A percentile compares a stretch with the other conserved stretches of the same genome.
Evolutionary conservation across 805 yeast genomes (phyloP).

Genomic region (Cyberlindnera mycetangii): DNA sequence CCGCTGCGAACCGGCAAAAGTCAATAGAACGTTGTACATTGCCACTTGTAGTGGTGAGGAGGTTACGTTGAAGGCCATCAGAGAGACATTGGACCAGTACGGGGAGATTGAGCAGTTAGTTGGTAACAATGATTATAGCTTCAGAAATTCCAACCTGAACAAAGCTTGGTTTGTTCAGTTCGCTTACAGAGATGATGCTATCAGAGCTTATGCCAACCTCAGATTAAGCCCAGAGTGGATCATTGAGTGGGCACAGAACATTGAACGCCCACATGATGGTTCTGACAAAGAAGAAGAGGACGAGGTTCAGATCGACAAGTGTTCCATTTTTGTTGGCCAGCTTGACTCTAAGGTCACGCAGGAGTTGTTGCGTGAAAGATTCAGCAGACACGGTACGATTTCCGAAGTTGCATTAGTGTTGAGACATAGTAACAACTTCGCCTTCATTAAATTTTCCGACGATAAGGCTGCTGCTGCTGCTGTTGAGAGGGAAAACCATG

Average conservation of each 20-base stretch:
- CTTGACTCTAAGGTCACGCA: conserved; percentile 53
- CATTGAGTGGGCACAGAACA: conserved; percentile 86
- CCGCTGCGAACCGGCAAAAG: conserved; percentile 88
- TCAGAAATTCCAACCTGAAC: conserved; percentile 29
- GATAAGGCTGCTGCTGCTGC: conserved; percentile 84
- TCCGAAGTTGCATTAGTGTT: conserved; percentile 52
- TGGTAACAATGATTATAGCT: conserved; percentile 35
- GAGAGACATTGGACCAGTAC: conserved; percentile 42
- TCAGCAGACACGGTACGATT: conserved; percentile 65
- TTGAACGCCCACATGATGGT: conserved; percentile 47
- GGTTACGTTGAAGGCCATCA: conserved; percentile 34
- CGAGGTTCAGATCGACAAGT: conserved; percentile 56
- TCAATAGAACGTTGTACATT: conserved; percentile 78
- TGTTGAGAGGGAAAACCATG: conserved; percentile 80
- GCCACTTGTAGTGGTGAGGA: conserved; percentile 33
- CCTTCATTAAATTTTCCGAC: conserved; percentile 62
- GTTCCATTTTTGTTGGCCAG: conserved; percentile 79
- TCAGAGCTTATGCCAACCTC: conserved; percentile 73
- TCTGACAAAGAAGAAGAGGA: conserved; percentile 12
- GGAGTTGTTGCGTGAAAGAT: conserved; percentile 54
- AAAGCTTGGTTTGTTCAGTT: conserved; percentile 73
- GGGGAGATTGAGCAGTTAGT: conserved; percentile 77
- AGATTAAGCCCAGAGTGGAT: conserved; percentile 51
- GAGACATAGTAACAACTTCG: conserved; percentile 54
- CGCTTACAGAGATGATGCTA: conserved; percentile 83